Evolutionary conservation across 139 green algal genomes (phyloP).

Genomic region (Micractinium conductrix): DNA sequence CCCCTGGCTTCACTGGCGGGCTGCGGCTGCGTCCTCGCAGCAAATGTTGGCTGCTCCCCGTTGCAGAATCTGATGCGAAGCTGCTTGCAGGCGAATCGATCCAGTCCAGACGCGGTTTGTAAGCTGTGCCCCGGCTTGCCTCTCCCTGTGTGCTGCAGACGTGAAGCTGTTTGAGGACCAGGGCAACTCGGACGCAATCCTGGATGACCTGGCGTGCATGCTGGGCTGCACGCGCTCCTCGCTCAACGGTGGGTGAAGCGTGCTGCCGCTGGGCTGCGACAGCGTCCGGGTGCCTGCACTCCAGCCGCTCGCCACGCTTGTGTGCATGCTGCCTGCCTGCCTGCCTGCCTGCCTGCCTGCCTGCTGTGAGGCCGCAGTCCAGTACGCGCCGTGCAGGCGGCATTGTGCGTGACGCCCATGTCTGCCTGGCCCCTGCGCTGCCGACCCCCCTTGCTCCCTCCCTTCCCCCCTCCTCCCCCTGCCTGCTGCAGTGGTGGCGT

Average conservation of each 20-base stretch:
- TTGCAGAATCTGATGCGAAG: conserved; percentile 26
- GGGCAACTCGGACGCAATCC: conserved; percentile 81
- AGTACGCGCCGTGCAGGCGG: background rate
- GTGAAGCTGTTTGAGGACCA: conserved; percentile 73
- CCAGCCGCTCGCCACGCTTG: no score
- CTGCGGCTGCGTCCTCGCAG: no score
- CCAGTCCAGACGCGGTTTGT: no score
- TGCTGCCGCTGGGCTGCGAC: background rate
- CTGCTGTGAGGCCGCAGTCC: no score
- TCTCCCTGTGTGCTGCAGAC: background rate
- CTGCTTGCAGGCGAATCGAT: conserved; percentile 66
- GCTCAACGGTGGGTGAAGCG: conserved; percentile 74
- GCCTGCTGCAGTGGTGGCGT: conserved; percentile 86
- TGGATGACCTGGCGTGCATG: conserved; percentile 97
- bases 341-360: background rate
- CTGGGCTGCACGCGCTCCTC: conserved; percentile 94
- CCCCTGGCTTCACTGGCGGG: no score
- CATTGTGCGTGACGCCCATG: background rate
- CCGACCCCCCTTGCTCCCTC: background rate
- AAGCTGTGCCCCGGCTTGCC: background rate
- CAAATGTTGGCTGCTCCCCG: no score
- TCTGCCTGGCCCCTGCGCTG: background rate
- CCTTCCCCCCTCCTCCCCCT: background rate
- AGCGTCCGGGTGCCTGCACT: background rate
- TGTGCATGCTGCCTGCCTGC: no score